A percentile compares a stretch with the other conserved stretches of the same genome.
Conservation (phyloP, 2,329 filamentous ascomycete genomes). For the Cladosporium velox region DNA sequence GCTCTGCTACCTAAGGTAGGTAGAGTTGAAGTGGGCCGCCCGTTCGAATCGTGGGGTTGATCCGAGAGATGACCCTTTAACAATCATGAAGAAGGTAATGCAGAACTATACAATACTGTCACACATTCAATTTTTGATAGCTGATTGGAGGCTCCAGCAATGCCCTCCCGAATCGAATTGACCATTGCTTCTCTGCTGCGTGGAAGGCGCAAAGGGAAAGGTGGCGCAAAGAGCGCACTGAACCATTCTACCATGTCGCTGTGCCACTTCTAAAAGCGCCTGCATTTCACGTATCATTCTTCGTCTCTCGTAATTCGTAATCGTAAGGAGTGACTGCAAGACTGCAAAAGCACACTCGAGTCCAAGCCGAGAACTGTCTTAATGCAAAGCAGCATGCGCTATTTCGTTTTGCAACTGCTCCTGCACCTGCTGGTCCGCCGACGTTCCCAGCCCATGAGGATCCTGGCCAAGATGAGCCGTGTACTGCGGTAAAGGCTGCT, state of each 20-base stretch:
- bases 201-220: background rate
- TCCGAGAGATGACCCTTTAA: background rate
- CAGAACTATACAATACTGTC: background rate
- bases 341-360: background rate
- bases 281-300: background rate
- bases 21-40: background rate
- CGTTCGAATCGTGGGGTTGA: background rate
- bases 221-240: background rate
- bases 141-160: background rate
- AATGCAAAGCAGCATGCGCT: slow-evolving; percentile 3
- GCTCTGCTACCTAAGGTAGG: too few species aligned
- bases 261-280: background rate
- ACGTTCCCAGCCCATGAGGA: background rate
- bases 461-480: slow-evolving; percentile 6
- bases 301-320: slow-evolving; percentile 4
- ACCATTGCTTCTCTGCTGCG: background rate
- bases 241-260: background rate
- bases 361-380: background rate
- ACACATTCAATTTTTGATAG: background rate
- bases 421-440: slow-evolving; percentile 7
- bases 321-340: background rate
- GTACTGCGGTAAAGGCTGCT: slow-evolving; percentile 15
- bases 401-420: slow-evolving; percentile 12
- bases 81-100: background rate
- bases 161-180: background rate